phyloP scores from a whole-genome alignment of 2,329 filamentous ascomycete species.

The Penicillium janthinellum region DNA sequence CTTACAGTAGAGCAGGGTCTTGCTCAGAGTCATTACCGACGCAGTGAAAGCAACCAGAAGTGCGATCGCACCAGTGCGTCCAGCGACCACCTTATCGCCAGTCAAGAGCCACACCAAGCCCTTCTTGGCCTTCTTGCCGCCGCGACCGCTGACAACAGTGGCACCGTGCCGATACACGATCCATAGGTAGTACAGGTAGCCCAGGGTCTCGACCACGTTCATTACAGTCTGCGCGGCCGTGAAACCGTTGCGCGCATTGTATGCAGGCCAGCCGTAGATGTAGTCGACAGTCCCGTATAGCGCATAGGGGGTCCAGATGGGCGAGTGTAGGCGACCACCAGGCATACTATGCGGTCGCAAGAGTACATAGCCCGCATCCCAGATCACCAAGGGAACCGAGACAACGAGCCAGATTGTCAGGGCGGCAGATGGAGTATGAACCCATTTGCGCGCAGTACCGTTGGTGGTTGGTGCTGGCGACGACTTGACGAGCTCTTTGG shows the following conservation, averaged over 20 bases:
- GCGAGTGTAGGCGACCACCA: slow-evolving; percentile 70
- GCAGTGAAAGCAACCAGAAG: slow-evolving; percentile 61
- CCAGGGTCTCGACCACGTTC: slow-evolving; percentile 67
- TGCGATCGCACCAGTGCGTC: slow-evolving; percentile 56
- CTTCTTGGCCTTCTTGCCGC: slow-evolving; percentile 32
- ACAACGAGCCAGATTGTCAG: slow-evolving; percentile 71
- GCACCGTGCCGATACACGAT: slow-evolving; percentile 51
- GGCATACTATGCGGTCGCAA: slow-evolving; percentile 80
- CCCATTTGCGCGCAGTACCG: slow-evolving; percentile 44
- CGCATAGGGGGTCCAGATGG: slow-evolving; percentile 75
- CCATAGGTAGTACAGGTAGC: slow-evolving; percentile 66
- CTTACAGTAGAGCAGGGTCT: slow-evolving; percentile 68
- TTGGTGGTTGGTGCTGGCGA: slow-evolving; percentile 27
- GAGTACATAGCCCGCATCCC: slow-evolving; percentile 80
- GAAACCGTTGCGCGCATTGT: slow-evolving; percentile 69
- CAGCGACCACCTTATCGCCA: slow-evolving; percentile 54
- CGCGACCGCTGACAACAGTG: slow-evolving; percentile 31
- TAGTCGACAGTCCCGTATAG: slow-evolving; percentile 80
- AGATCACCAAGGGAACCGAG: slow-evolving; percentile 75
- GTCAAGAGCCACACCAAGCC: slow-evolving; percentile 48
- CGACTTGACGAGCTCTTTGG: slow-evolving; percentile 29
- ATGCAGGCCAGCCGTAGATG: slow-evolving; percentile 77
- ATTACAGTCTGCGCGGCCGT: slow-evolving; percentile 71
- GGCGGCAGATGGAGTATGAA: slow-evolving; percentile 62
- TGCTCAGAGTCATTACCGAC: slow-evolving; percentile 66